These are phyloP conservation scores for Rhodotorula sp. DNA, from an alignment of 1,284 basidiomycete species.

Conservation along the genomic window DNA sequence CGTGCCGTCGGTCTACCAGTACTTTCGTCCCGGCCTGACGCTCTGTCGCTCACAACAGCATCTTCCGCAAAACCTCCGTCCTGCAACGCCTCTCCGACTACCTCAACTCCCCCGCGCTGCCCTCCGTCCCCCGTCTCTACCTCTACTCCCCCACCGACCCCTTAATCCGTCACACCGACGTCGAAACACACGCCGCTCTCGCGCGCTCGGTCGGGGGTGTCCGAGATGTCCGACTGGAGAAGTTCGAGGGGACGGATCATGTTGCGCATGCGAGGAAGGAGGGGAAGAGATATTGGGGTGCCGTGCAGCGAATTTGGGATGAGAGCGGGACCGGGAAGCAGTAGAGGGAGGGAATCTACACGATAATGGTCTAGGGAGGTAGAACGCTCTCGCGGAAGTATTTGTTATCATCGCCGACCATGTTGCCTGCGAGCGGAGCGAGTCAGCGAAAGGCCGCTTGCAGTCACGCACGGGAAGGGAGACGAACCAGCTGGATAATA, in stretches of 20 bases:
- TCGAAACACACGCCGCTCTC: conserved; percentile 20
- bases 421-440: neutral
- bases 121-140: conserved; percentile 32
- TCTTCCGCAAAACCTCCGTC: conserved; percentile 8
- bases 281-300: conserved; percentile 29
- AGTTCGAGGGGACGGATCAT: conserved; percentile 30
- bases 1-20: neutral
- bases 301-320: conserved; percentile 25
- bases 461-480: neutral
- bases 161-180: conserved; percentile 28
- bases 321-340: neutral
- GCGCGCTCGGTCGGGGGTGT: conserved; percentile 3
- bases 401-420: neutral
- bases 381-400: conserved; percentile 13
- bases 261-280: conserved; percentile 32
- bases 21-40: accelerated
- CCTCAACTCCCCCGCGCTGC: conserved; percentile 20
- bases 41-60: neutral
- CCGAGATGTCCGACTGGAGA: conserved; percentile 10
- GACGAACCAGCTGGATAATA: neutral
- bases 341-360: neutral
- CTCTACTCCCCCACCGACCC: conserved; percentile 29
- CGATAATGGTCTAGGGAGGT: neutral
- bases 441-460: neutral
- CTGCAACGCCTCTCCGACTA: conserved; percentile 16